These are phyloP conservation scores for Cadophora malorum DNA, from an alignment of 2,329 filamentous ascomycete genomes.

Conservation along the genomic window DNA sequence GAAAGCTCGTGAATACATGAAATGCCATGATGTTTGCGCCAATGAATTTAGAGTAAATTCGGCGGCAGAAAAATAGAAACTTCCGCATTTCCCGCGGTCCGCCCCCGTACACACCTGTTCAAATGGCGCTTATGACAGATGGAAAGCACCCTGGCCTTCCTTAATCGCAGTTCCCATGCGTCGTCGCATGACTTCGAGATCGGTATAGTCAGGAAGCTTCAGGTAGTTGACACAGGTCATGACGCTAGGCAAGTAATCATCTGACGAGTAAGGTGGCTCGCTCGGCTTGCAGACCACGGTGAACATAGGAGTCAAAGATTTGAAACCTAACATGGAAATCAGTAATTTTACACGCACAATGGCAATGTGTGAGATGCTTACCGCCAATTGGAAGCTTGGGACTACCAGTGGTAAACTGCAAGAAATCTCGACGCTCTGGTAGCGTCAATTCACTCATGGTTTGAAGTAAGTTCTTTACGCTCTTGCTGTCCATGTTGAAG, in stretches of 20 bases:
- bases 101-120: not conserved
- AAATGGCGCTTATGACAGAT: slow-evolving; percentile 71
- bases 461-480: slow-evolving; percentile 89
- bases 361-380: slow-evolving; percentile 53
- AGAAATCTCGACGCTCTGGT: slow-evolving; percentile 84
- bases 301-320: slow-evolving; percentile 96
- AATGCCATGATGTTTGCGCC: slow-evolving; percentile 37
- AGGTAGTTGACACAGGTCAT: slow-evolving; percentile 99
- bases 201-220: slow-evolving; percentile 94
- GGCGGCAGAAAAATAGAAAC: slow-evolving; percentile 1
- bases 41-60: slow-evolving; percentile 35
- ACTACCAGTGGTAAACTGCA: slow-evolving; percentile 97
- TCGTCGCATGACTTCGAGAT: slow-evolving; percentile 75
- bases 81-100: slow-evolving; percentile 2
- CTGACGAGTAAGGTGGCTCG: slow-evolving; percentile 88
- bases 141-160: slow-evolving; percentile 97
- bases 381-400: slow-evolving; percentile 98
- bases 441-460: slow-evolving; percentile 87
- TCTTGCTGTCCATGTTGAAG: slow-evolving; percentile 98
- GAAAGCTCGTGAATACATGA: slow-evolving; percentile 42
- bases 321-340: slow-evolving; percentile 74
- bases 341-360: slow-evolving; percentile 38
- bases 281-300: slow-evolving; percentile 99
- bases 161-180: slow-evolving; percentile 85
- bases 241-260: slow-evolving; percentile 98